Evolutionary conservation across 1,139 yeast species (phyloP).

Genomic region (Dujonia santamariae): DNA sequence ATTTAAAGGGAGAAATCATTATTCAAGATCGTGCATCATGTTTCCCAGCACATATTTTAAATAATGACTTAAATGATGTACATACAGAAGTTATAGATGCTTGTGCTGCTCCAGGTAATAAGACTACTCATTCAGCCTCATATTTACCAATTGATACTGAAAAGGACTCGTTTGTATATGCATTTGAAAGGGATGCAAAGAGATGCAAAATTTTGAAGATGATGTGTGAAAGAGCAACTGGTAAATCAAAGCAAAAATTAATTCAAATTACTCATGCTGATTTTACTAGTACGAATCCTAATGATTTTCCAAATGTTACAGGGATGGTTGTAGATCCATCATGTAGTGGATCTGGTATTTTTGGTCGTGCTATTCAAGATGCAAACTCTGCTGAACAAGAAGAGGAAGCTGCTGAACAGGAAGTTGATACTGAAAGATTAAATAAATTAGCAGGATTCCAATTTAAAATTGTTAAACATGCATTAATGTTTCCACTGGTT

Average conservation of each 20-base stretch:
- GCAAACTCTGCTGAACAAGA: slow-evolving; percentile 27
- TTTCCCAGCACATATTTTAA: slow-evolving; percentile 84
- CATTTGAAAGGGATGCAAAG: slow-evolving; percentile 80
- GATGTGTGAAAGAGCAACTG: slow-evolving; percentile 83
- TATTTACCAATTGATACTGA: slow-evolving; percentile 22
- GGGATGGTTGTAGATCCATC: slow-evolving; percentile 94
- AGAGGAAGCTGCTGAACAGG: slow-evolving; percentile 34
- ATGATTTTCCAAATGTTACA: slow-evolving; percentile 60
- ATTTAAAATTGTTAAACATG: slow-evolving; percentile 82
- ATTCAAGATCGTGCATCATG: slow-evolving; percentile 97
- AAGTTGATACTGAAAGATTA: slow-evolving; percentile 56
- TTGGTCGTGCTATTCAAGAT: slow-evolving; percentile 73
- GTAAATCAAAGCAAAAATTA: slow-evolving; percentile 36
- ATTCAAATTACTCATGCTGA: slow-evolving; percentile 78
- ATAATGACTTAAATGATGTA: slow-evolving; percentile 46
- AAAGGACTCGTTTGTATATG: slow-evolving; percentile 46
- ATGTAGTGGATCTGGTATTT: slow-evolving; percentile 96
- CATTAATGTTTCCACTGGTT: slow-evolving; percentile 76
- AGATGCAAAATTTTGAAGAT: slow-evolving; percentile 70
- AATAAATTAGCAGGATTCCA: slow-evolving; percentile 81
- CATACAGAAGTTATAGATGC: slow-evolving; percentile 75
- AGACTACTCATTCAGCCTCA: slow-evolving; percentile 89
- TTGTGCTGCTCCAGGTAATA: slow-evolving; percentile 98
- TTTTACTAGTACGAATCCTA: slow-evolving; percentile 68
- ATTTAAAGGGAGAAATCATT: slow-evolving; percentile 72